These are phyloP conservation scores for Saksenaea vasiformis DNA, from an alignment of 371 early-diverging fungal species.

Conservation along the genomic window DNA sequence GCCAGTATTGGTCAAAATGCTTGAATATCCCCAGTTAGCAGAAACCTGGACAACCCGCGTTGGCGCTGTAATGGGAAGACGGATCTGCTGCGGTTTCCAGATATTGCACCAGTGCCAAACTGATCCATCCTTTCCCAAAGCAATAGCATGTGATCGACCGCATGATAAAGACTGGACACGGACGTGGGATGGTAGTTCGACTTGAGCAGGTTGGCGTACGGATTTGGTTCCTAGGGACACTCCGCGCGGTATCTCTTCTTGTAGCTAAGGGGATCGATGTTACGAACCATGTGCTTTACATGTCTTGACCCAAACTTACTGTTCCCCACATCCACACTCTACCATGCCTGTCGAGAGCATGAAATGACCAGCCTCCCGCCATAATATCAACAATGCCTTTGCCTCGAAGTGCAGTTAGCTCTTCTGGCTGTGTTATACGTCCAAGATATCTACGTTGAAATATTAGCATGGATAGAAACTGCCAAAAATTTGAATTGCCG, in stretches of 20 bases:
- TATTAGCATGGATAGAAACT: background rate
- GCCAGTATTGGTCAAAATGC: constrained; percentile 29
- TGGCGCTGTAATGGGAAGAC: background rate
- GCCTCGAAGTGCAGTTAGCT: constrained; percentile 23
- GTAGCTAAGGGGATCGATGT: background rate
- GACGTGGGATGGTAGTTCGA: constrained; percentile 14
- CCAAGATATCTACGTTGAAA: background rate
- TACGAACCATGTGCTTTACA: background rate
- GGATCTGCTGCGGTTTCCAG: constrained; percentile 22
- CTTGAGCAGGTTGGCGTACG: constrained; percentile 11
- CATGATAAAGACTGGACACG: constrained; percentile 18
- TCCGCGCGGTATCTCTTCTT: background rate
- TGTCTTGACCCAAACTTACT: constrained; percentile 22
- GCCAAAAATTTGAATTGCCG: too few relatives aligned
- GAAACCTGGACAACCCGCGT: constrained; percentile 27
- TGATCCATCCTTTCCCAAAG: constrained; percentile 27
- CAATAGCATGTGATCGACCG: constrained; percentile 46
- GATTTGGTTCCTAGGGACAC: constrained; percentile 6
- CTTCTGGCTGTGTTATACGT: constrained; percentile 27
- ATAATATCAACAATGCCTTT: constrained; percentile 44
- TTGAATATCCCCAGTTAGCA: constrained; percentile 37
- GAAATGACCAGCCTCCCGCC: constrained; percentile 53
- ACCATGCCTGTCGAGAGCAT: constrained; percentile 43
- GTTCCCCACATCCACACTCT: constrained; percentile 50
- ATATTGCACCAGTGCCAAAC: constrained; percentile 47